Evolutionary conservation across 768 basidiomycete genomes (phyloP), one percentile per base, ranked within the genome.

Genomic region (Astraeus odoratus): DNA sequence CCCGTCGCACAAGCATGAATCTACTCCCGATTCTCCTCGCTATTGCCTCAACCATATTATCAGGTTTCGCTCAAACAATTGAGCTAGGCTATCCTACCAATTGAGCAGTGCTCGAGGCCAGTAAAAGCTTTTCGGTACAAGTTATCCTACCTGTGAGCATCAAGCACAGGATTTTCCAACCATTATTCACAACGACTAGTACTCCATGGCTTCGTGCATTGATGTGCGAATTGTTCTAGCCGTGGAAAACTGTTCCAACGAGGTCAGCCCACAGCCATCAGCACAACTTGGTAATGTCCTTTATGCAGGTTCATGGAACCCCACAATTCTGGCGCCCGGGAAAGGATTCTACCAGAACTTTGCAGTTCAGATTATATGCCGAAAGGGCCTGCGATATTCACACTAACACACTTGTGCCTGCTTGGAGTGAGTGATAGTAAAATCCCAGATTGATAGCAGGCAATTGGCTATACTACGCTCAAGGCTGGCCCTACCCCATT

Each of bases 71-170:
- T 3, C 49, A 53, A 4, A 58, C 52, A 8, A 53, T 55, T 29
- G 52, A 59, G 24, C 36, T 58, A 37, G 39, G 51, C 13, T 52
- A 51, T 39, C 59, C 60, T 8, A 39, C 20, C 6, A 50, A 57
- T 37, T 55, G 57, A 22, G 37, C 44, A 5, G 45, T 51, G 5
- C 48, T 61, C 31, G 39, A 36, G 5, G 47, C 40, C 23, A 52
- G 50, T 15, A 34, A 62, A 27, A 29, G 49, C 25, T 27, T 54
- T 10, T 19, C 37, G 20, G 57, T 31, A 12, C 53, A 53, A 41
- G 53, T 57, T 15, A 44, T 61, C 24, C 42, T 38, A 7, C 20
- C 20, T 3, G 22, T 22, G 24, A 24, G 5, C 24, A 12, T 22
- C 10, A 38, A 38, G 24, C 22, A 38, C 8, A 13, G 22, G 9